Base-by-base conservation (phyloP, 129 eudicot genomes). In the Calendula officinalis region DNA sequence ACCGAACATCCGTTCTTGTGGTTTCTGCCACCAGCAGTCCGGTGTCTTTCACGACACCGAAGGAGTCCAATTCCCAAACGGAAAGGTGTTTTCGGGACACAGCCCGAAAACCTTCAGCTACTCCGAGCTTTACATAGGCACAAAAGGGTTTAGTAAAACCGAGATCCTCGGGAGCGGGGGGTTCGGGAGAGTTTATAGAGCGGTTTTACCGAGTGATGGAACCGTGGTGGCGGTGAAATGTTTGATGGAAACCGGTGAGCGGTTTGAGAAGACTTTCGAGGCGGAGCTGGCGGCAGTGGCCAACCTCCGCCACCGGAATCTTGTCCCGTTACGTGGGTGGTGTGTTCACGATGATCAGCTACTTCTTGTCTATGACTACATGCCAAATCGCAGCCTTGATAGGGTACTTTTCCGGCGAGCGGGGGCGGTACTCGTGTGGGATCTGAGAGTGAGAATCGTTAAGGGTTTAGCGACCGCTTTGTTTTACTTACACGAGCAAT, bases 221-320 rank as follows among this genome's bases (percentile, higher is more conserved):
- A 72, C 91, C 5, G 57, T 65, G 58, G 98, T 81, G 7, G 98
- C 98, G 0, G 98, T 92, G 5, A 92, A 92, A 52, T 88, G 98
- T 68, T 67, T 92, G 79, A 76, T 80, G 44, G 94, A 83, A 80
- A 85, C 71, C 32, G 96, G 95, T 8, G 83, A 85, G 69, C 38
- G 59, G 64, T 82, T 92, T 15, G 91, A 92, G 83, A 92, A 88
- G 87, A 85, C 89, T 2, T 92, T 92, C 38, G 81, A 75, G 13
- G 96, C 98, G 4, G 98, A 92, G 72, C 77, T 92, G 83, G 95
- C 80, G 54, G 98, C 98, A 0, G 94, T 92, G 77, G 96, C 96
- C 9, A 85, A 86, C 49, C 81, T 92, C 48, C 88, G 98, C 75
- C 98, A 88, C 72, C 75, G 96, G 80, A 92, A 92, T n/a, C 84